Evolutionary conservation across 1,284 basidiomycete genomes (phyloP), one percentile per base, ranked within the genome.

Genomic region (Trichosporon inkin): DNA sequence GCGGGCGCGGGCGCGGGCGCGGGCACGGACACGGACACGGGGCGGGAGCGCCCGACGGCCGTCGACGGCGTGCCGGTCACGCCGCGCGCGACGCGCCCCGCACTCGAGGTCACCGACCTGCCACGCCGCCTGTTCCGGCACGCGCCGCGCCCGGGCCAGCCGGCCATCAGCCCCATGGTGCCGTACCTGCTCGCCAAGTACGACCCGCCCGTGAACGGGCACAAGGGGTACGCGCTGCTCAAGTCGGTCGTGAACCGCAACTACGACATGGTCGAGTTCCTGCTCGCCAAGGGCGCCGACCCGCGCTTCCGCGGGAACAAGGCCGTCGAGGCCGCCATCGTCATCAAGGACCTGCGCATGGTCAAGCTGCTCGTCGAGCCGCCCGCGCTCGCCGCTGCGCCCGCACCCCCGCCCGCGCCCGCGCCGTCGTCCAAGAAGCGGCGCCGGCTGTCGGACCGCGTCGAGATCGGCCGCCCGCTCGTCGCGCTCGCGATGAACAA

Each of bases 191-290:
- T 79, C 56, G 56, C 62, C 0, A 53, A 39, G 8, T 78, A 75
- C 53, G 24, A 55, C 0, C 41, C 49, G n/a, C 7, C 70, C 71
- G 1, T 79, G 84, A 35, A 91, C 71, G 82, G 86, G 6, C 81
- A 87, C 73, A 81, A 84, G 1, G 90, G 90, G 0, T 93, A 92
- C 68, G 85, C 88, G 0, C 82, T 94, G 34, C 85, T 85, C 10
- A 85, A 84, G 61, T 88, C 90, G 1, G 88, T 90, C 0, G 81
- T 86, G 49, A 84, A 83, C 0, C 79, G 80, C 13, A 86, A 86
- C 65, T 66, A 81, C 0, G 84, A 85, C 1, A 82, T 93, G 5
- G 80, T 91, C 2, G 79, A 76, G 39, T 87, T 88, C 63, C 80
- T 94, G 7, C 83, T 94, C 49, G 77, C 80, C 1, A 78, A 85